Evolutionary conservation across 148 eudicot genomes (phyloP).

Genomic region (Rhododendron ovatum): DNA sequence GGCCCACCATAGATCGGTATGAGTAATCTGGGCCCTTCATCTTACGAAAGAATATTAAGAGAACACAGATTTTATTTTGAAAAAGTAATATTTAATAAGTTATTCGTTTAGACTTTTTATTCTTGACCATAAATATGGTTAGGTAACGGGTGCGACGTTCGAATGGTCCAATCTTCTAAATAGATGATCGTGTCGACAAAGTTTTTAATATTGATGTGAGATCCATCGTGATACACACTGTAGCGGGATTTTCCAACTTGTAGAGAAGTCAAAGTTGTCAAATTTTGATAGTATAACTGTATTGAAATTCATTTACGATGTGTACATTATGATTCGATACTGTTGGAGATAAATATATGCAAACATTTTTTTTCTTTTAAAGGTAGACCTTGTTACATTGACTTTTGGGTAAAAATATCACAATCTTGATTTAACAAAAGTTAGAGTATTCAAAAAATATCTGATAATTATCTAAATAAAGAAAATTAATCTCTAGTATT

Average conservation of each 20-base stretch:
- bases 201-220: background rate
- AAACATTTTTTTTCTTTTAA: too few species aligned
- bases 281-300: background rate
- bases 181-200: background rate
- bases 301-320: background rate
- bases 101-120: background rate
- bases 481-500: too few species aligned
- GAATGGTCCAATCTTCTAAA: background rate
- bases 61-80: background rate
- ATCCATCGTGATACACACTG: background rate
- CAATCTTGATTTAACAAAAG: too few species aligned
- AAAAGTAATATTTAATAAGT: background rate
- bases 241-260: background rate
- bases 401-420: too few species aligned
- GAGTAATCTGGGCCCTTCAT: background rate
- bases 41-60: background rate
- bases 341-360: background rate
- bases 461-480: too few species aligned
- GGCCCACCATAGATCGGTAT: background rate
- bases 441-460: too few species aligned
- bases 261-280: background rate
- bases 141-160: background rate
- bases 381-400: too few species aligned
- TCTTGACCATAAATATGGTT: background rate
- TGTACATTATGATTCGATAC: background rate